These are phyloP conservation scores for Letharia columbiana DNA, from an alignment of 495 filamentous ascomycete species.

Conservation along the genomic window DNA sequence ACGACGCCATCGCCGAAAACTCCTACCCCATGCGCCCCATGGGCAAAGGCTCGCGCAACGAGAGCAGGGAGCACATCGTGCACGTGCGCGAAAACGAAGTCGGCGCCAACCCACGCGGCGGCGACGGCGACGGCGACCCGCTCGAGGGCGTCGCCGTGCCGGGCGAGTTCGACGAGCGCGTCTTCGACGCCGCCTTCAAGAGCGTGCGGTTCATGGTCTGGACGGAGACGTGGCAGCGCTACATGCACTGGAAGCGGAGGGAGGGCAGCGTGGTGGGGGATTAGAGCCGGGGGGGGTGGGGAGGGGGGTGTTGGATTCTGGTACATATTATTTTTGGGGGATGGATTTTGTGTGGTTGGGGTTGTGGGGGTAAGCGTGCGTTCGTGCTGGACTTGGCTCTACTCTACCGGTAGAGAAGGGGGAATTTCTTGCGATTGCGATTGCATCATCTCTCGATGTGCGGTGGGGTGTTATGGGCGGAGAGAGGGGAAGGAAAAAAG, in stretches of 20 bases:
- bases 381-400: too few relatives aligned
- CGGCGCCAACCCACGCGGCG: not conserved
- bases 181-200: slow-evolving; percentile 51
- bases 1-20: too few relatives aligned
- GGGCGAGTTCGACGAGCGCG: slow-evolving; percentile 37
- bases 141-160: slow-evolving; percentile 36
- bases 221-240: slow-evolving; percentile 56
- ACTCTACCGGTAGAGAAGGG: too few relatives aligned
- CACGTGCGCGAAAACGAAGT: not conserved
- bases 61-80: slow-evolving; percentile 16
- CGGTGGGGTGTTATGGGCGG: too few relatives aligned
- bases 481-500: too few relatives aligned
- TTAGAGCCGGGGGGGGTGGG: not conserved
- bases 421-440: too few relatives aligned
- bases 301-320: too few relatives aligned
- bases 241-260: not conserved
- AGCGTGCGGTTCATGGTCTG: slow-evolving; percentile 60
- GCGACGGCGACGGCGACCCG: not conserved
- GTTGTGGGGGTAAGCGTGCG: too few relatives aligned
- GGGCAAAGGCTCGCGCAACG: slow-evolving; percentile 25
- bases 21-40: slow-evolving; percentile 4
- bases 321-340: too few relatives aligned
- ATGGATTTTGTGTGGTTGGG: too few relatives aligned
- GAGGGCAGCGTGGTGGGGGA: not conserved
- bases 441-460: too few relatives aligned